Evolutionary conservation across 2,329 filamentous ascomycete genomes (phyloP).

Genomic region (Sporothrix euskadiensis): DNA sequence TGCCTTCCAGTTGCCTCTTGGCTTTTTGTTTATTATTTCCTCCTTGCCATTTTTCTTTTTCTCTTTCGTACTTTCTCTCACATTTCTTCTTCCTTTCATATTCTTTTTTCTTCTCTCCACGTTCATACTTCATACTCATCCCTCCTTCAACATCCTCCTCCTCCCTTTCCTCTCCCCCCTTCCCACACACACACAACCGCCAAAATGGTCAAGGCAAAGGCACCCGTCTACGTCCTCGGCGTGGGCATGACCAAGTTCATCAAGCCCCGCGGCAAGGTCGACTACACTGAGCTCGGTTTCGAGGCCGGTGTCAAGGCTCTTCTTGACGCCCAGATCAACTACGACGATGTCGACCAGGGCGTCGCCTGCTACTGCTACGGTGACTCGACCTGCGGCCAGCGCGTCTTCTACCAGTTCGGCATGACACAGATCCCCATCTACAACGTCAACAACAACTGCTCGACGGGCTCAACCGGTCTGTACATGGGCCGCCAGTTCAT

Average conservation of each 20-base stretch:
- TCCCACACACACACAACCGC: neutral
- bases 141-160: neutral
- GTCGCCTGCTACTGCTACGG: conserved; percentile 98
- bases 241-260: conserved; percentile 99
- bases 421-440: conserved; percentile 96
- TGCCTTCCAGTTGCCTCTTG: neutral
- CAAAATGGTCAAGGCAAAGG: conserved; percentile 53
- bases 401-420: conserved; percentile 98
- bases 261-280: conserved; percentile 90
- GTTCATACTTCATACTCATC: neutral
- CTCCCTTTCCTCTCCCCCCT: neutral
- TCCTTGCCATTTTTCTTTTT: neutral
- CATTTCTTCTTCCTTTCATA: neutral
- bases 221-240: conserved; percentile 80
- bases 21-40: conserved; percentile 15
- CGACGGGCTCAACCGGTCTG: conserved; percentile 88
- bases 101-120: neutral
- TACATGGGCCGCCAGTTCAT: conserved; percentile 81
- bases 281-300: conserved; percentile 92
- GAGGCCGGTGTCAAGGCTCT: conserved; percentile 89
- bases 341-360: conserved; percentile 93
- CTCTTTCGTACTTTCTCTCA: neutral
- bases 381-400: conserved; percentile 90
- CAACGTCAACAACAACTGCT: conserved; percentile 99
- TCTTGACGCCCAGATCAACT: conserved; percentile 84